phyloP scores from a whole-genome alignment of 148 eudicot genomes.

The Vaccinium darrowii region DNA sequence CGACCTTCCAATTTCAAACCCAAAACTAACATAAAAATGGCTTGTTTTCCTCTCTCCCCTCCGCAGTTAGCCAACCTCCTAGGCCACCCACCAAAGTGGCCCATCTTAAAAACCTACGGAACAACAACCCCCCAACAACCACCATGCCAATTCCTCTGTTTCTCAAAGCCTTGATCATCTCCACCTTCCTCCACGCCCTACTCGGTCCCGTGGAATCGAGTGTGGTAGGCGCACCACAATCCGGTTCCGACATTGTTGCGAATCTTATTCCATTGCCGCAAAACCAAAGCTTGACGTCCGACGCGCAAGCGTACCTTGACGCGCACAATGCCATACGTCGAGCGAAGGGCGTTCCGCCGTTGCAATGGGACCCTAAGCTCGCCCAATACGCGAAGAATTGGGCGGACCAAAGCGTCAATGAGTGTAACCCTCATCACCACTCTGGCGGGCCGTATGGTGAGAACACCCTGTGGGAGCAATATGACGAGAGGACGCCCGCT shows the following conservation, averaged over 20 bases:
- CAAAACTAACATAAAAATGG: too few relatives aligned
- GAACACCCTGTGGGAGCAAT: conserved; percentile 25
- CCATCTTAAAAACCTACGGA: neutral
- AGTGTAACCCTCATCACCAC: conserved; percentile 25
- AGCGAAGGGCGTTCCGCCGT: conserved; percentile 18
- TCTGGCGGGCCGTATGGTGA: conserved; percentile 29
- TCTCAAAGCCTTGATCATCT: neutral
- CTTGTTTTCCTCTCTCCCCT: neutral
- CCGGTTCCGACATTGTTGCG: neutral
- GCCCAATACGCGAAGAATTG: conserved; percentile 23
- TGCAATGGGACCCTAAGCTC: conserved; percentile 27
- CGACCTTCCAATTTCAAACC: neutral
- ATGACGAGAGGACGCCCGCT: conserved; percentile 19
- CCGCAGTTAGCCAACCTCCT: neutral
- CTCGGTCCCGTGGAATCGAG: neutral
- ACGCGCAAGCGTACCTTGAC: conserved; percentile 18
- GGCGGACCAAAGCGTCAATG: conserved; percentile 13
- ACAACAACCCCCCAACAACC: neutral
- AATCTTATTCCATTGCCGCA: neutral
- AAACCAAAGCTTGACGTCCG: neutral
- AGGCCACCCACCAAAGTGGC: neutral
- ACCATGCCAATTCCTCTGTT: neutral
- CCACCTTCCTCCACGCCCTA: neutral
- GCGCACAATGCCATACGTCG: conserved; percentile 32
- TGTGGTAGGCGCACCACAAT: neutral